Base-by-base conservation (phyloP, 2,329 filamentous ascomycete genomes). In the Aspergillus carbonarius region DNA sequence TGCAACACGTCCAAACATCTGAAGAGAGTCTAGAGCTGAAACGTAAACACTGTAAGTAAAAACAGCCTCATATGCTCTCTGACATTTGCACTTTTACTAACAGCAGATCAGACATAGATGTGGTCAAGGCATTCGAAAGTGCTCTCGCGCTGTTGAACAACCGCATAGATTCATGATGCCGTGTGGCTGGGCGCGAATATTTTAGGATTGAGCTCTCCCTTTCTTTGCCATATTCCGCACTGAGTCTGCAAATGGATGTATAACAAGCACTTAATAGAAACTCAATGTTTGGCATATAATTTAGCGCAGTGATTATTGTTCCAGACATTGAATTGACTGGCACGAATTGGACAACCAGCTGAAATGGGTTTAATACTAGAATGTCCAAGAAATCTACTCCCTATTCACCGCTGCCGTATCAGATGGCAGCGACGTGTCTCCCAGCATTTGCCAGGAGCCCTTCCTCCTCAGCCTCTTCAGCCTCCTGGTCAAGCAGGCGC, bases 391-490 rank as follows among this genome's bases (percentile, higher is more conserved):
- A 40, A n/a, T 9, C 27, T 54, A 20, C 9, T 18, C 17, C 15
- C 39, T 20, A 13, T 23, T 89, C 89, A 1, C 89, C 91, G 52
- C 96, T 88, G 72, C 96, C 92, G 72, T 93, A 86, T 92, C 92
- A 97, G 1, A 90, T 92, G 5, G 91, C 91, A 44, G 90, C 89
- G 66, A 96, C 92, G 32, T 92, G 83, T 58, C 92, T 80, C 5
- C 92, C 87, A 0, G 92, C 96, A 67, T 86, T 92, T 0, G 92
- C 91, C 48, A 99, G 79, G 50, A 99, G 79, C 10, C 93, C 91
- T 78, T 99, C 95, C 71, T 99, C 95, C 72, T 98, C 95, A 17
- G 93, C 92, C 30, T 88, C 90, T 74, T 96, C 91, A 15, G 93
- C 88, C 70, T 97, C 93, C 61, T 93, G 90, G 64, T 98, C 95